Evolutionary conservation across 805 yeast genomes (phyloP), one percentile per base, ranked within the genome.

Genomic region (Lachancea cidri): DNA sequence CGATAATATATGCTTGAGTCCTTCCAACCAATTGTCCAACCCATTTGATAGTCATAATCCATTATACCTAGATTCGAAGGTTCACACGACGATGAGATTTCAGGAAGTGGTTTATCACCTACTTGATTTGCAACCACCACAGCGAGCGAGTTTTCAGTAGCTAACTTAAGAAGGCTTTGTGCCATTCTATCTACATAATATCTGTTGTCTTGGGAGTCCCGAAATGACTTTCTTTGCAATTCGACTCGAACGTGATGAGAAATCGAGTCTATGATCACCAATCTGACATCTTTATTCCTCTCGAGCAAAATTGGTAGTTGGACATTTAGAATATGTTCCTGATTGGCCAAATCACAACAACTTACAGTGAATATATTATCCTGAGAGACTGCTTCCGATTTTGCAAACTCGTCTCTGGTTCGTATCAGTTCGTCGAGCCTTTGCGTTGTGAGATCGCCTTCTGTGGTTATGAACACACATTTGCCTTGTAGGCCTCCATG

Each of bases 41-140:
- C 85, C 15, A 79, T 52, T 54, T 87, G 95, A 53, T 79, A 76
- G 42, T 81, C 83, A 37, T 73, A 63, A 30, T 57, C 70, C 49
- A 49, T 54, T n/a, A 57, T 52, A 29, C 47, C 50, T 13, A 50
- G 50, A n/a, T 33, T 40, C 4, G 37, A 31, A 4, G 48, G 22
- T 27, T 45, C 50, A 17, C 15, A 18, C 5, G 11, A 17, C 7
- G 39, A 14, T 33, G 35, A 14, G 3, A 38, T 27, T 18, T 55
- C 61, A 1, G 39, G 36, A 18, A 55, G 25, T 5, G 57, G 58
- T 29, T 73, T 72, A 52, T 83, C 91, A 31, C 88, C 74, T 1
- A 88, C 86, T 60, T 89, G 96, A 52, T 89, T 88, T 0, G 88
- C 75, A 1, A 83, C 73, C 0, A 86, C 77, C 0, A 89, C 61